Evolutionary conservation across 2,329 filamentous ascomycete genomes (phyloP), one percentile per base, ranked within the genome.

Genomic region (Paracoccidioides lutzii): DNA sequence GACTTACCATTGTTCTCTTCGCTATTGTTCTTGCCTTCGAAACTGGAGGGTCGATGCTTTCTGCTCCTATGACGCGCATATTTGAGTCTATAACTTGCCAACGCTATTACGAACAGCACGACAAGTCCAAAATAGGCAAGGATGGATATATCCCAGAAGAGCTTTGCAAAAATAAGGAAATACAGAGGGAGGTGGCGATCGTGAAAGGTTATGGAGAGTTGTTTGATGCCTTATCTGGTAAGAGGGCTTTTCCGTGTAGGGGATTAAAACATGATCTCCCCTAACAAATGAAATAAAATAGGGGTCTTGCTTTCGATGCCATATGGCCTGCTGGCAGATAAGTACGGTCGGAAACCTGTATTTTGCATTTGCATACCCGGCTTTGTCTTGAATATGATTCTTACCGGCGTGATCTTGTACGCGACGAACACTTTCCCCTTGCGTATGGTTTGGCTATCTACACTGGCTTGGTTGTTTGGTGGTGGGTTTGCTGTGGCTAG

Each of bases 191-290:
- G 61, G 60, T 78, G 60, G 75, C 76, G 1, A 72, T 73, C 51
- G 73, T 78, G n/a, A 76, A 76, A 59, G 75, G 75, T 1, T 77
- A 75, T 66, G 70, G 73, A 62, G 74, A 76, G 59, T 73, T 75
- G 55, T 77, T 76, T 58, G 73, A 76, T 60, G 72, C 69, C 4
- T 54, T 69, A 22, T 54, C 71, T 40, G 68, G 69, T 69, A 66
- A 46, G 66, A 58, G n/a, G 7, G 32, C n/a, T 48, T 8, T 10
- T 22, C 30, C 4, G 2, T 55, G 6, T 40, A n/a, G 15, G 0
- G 32, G 28, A 2, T 10, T 32, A 30, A 38, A 51, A 3, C 12
- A 22, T 22, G n/a, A 6, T 48, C 8, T 37, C 32, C 8, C 28
- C 32, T 38, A 22, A 46, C 62, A 28, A 63, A 66, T 22, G 37